These are phyloP conservation scores for Cornus suecica DNA, from an alignment of 148 eudicot genomes.

Conservation along the genomic window DNA sequence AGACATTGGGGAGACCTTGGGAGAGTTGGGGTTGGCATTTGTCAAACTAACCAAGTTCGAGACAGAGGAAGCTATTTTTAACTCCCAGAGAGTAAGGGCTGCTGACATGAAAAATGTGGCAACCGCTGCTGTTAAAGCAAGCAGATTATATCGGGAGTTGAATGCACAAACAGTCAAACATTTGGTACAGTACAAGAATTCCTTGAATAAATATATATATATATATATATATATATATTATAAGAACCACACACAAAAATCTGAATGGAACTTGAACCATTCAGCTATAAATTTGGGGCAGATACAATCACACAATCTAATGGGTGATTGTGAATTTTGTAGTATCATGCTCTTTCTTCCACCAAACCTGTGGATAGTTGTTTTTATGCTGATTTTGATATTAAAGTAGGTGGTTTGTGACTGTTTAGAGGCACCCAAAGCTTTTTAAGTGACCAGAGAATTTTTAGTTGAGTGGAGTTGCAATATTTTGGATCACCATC, in stretches of 20 bases:
- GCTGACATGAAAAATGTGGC: constrained; percentile 65
- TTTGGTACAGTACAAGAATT: constrained; percentile 34
- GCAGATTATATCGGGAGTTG: constrained; percentile 65
- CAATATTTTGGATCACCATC: neutral
- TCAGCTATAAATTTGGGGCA: too few species aligned
- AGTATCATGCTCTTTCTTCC: too few species aligned
- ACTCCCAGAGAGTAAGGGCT: constrained; percentile 53
- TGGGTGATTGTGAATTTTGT: too few species aligned
- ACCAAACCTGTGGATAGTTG: neutral
- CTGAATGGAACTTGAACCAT: too few species aligned
- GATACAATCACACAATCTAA: too few species aligned
- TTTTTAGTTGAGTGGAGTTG: neutral
- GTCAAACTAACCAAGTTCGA: constrained; percentile 68
- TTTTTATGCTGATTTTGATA: neutral
- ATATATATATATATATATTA: too few species aligned
- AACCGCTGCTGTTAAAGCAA: constrained; percentile 74
- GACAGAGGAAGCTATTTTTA: constrained; percentile 44
- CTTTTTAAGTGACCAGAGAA: neutral
- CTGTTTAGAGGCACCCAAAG: neutral
- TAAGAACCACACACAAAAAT: too few species aligned
- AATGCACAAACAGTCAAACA: constrained; percentile 74
- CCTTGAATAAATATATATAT: too few species aligned
- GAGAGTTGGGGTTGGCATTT: constrained; percentile 60
- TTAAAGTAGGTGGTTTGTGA: neutral
- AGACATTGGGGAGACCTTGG: constrained; percentile 65